Percentiles rank a stretch among this genome's conserved stretches.
These are phyloP conservation scores for Dendrobium chrysotoxum DNA, from an alignment of 106 monocot genomes.

Conservation along the genomic window DNA sequence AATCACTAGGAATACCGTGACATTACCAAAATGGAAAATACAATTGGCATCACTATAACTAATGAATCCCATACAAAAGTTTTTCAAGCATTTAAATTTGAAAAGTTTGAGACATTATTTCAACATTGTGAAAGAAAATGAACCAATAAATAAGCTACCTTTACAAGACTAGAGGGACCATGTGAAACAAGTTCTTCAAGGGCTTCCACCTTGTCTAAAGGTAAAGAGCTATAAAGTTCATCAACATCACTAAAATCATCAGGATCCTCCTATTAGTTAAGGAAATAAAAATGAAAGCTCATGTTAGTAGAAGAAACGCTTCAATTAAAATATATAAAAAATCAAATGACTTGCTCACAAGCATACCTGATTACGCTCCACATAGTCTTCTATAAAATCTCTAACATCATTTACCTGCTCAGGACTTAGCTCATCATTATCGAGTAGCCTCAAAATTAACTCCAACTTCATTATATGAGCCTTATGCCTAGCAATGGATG, in stretches of 20 bases:
- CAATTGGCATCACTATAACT: neutral
- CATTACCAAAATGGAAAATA: neutral
- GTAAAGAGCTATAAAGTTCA: constrained; percentile 79
- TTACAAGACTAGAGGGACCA: constrained; percentile 69
- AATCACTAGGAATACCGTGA: neutral
- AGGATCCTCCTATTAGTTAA: constrained; percentile 62
- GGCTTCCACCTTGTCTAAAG: constrained; percentile 93
- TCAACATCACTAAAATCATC: constrained; percentile 90
- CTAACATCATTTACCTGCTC: constrained; percentile 96
- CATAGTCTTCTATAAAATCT: constrained; percentile 96
- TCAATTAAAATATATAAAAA: neutral
- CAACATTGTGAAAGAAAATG: neutral
- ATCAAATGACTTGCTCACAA: neutral
- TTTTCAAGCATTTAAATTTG: neutral
- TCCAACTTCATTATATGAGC: constrained; percentile 97
- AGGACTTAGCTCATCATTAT: constrained; percentile 97
- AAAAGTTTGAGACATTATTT: neutral
- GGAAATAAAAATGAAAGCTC: neutral
- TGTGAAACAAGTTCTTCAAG: constrained; percentile 85
- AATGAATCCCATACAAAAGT: neutral
- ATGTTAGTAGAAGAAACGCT: neutral
- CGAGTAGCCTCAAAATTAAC: constrained; percentile 85
- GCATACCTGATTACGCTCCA: constrained; percentile 90
- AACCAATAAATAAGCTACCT: constrained; percentile 45
- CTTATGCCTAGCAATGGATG: constrained; percentile 84